Evolutionary conservation across 2,329 filamentous ascomycete species (phyloP).

Genomic region (Piedraia hortae): DNA sequence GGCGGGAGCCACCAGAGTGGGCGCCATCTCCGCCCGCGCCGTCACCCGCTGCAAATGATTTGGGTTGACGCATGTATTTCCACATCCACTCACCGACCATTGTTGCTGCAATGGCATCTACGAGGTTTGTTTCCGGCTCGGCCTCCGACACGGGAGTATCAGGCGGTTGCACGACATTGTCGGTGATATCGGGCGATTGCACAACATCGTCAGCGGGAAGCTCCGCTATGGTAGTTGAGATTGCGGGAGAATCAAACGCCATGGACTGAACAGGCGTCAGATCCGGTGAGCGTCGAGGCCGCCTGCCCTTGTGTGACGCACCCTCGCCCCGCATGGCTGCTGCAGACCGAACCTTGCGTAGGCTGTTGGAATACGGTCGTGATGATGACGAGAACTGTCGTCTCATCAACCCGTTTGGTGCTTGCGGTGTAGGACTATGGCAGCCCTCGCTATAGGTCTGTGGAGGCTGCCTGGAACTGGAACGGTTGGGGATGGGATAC

Average conservation of each 20-base stretch:
- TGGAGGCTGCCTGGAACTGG: constrained; percentile 55
- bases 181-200: too few species aligned
- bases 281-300: constrained; percentile 9
- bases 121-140: constrained; percentile 32
- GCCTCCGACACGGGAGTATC: too few species aligned
- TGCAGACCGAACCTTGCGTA: constrained; percentile 64
- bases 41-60: constrained; percentile 64
- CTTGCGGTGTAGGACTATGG: constrained; percentile 38
- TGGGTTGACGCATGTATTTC: constrained; percentile 66
- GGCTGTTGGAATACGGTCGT: constrained; percentile 17
- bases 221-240: too few species aligned
- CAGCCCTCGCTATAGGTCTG: constrained; percentile 46
- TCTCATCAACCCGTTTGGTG: constrained; percentile 6
- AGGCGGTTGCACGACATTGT: too few species aligned
- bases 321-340: constrained; percentile 32
- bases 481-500: constrained; percentile 71
- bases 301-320: constrained; percentile 19
- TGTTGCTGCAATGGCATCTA: constrained; percentile 88
- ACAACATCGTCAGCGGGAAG: too few species aligned
- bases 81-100: constrained; percentile 98
- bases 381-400: not conserved
- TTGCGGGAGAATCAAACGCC: constrained; percentile 11
- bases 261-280: constrained; percentile 13
- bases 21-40: constrained; percentile 29
- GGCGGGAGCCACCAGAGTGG: constrained; percentile 41